Percentiles rank a stretch among this genome's conserved stretches.
These are phyloP conservation scores for Solanum lycopersicoides DNA, from an alignment of 257 asterid species.

Conservation along the genomic window DNA sequence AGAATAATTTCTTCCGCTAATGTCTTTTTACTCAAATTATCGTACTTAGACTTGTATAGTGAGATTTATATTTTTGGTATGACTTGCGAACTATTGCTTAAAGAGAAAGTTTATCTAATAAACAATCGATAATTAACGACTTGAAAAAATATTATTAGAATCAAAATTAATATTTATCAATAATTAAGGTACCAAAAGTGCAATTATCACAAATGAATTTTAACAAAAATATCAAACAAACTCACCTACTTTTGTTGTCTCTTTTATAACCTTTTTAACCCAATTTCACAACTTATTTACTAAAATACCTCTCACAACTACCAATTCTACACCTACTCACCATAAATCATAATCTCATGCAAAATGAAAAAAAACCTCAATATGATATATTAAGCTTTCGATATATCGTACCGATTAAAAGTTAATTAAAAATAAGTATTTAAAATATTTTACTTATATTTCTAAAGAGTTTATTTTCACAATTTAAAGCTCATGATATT, in stretches of 20 bases:
- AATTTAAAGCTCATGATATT: accelerated
- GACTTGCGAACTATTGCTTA: accelerated
- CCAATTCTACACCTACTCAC: neutral
- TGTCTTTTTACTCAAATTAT: neutral
- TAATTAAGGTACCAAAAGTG: neutral
- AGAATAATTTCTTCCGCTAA: neutral
- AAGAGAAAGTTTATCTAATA: neutral
- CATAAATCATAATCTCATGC: neutral
- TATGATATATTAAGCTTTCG: accelerated
- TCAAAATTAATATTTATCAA: no score
- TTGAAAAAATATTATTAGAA: neutral
- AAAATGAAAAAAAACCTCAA: accelerated
- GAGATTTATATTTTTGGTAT: no score
- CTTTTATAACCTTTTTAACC: neutral
- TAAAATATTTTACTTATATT: neutral
- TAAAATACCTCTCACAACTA: neutral
- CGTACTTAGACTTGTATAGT: neutral
- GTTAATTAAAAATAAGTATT: accelerated
- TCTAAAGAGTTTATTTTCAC: neutral
- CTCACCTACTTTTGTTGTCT: neutral
- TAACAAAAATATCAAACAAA: neutral
- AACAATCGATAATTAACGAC: accelerated
- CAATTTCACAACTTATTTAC: neutral
- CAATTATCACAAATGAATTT: neutral
- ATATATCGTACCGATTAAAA: neutral